phyloP scores from a whole-genome alignment of 805 yeast species.

The Kockiozyma suomiensis region DNA sequence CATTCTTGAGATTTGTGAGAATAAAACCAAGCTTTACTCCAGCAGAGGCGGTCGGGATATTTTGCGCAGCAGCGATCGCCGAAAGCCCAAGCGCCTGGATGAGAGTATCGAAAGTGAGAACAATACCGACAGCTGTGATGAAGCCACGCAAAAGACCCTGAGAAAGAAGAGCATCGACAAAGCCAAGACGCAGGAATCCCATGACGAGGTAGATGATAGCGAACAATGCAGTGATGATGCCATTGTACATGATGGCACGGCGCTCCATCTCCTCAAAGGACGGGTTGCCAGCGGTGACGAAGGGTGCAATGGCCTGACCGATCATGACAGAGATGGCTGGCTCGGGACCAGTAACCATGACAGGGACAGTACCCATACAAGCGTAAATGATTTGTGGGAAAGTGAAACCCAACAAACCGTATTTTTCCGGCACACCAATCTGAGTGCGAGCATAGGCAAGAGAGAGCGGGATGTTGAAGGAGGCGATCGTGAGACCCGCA shows the following conservation, averaged over 20 bases:
- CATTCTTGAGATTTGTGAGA: constrained; percentile 47
- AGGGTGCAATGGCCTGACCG: constrained; percentile 74
- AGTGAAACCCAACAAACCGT: constrained; percentile 76
- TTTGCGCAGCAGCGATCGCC: constrained; percentile 49
- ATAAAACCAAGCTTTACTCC: constrained; percentile 67
- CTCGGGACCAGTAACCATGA: constrained; percentile 89
- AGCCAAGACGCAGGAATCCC: constrained; percentile 85
- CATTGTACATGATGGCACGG: constrained; percentile 45
- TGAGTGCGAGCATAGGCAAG: constrained; percentile 79
- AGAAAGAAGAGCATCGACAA: constrained; percentile 76
- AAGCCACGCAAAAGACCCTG: constrained; percentile 79
- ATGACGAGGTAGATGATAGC: constrained; percentile 72
- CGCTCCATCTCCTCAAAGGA: constrained; percentile 25
- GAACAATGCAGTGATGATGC: constrained; percentile 69
- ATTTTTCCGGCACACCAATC: constrained; percentile 79
- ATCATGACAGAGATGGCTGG: constrained; percentile 82
- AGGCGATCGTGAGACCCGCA: constrained; percentile 86
- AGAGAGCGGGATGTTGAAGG: constrained; percentile 90
- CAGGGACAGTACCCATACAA: constrained; percentile 81
- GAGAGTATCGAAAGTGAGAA: constrained; percentile 76
- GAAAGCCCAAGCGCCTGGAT: constrained; percentile 73
- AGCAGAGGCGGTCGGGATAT: constrained; percentile 67
- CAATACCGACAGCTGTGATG: constrained; percentile 79
- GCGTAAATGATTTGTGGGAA: constrained; percentile 79
- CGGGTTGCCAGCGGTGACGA: constrained; percentile 48